Percentiles rank a stretch among this genome's conserved stretches.
phyloP scores from a whole-genome alignment of 2,329 filamentous ascomycete species.

The Dothideomycetes sp. region DNA sequence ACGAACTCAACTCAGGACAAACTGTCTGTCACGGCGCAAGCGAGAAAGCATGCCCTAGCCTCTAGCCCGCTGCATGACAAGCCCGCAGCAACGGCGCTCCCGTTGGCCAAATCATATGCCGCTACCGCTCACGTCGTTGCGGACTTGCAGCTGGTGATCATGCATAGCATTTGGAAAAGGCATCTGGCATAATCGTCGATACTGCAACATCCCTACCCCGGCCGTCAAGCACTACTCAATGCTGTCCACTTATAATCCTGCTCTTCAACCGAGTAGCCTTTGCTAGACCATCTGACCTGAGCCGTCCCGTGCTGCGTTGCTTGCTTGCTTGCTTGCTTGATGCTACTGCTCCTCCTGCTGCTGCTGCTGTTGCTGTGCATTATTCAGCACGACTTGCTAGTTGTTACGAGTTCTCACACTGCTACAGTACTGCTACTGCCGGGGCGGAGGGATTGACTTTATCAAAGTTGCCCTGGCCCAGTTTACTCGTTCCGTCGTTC shows the following conservation, averaged over 20 bases:
- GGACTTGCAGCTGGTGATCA: constrained; percentile 10
- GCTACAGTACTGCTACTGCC: too few relatives aligned
- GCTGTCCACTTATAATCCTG: not conserved
- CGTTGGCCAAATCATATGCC: constrained; percentile 15
- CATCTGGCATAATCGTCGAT: not conserved
- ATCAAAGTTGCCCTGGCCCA: constrained; percentile 10
- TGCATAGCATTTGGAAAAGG: constrained; percentile 12
- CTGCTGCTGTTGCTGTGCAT: not conserved
- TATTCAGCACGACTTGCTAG: not conserved
- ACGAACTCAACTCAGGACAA: constrained; percentile 14
- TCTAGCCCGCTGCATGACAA: constrained; percentile 11
- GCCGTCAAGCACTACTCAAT: not conserved
- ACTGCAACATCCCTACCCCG: constrained; percentile 8
- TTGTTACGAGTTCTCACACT: too few relatives aligned
- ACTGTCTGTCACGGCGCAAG: constrained; percentile 10
- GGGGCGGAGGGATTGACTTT: too few relatives aligned
- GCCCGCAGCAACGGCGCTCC: constrained; percentile 11
- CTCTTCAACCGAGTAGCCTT: too few relatives aligned
- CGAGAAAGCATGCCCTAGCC: constrained; percentile 10
- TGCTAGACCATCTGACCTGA: too few relatives aligned
- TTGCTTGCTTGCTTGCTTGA: not conserved
- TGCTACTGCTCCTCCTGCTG: not conserved
- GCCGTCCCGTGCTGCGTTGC: not conserved
- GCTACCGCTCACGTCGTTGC: not conserved
- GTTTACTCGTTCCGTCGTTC: constrained; percentile 9